Evolutionary conservation across 2,329 filamentous ascomycete species (phyloP), one percentile per base, ranked within the genome.

Genomic region (Exophiala viscosa): DNA sequence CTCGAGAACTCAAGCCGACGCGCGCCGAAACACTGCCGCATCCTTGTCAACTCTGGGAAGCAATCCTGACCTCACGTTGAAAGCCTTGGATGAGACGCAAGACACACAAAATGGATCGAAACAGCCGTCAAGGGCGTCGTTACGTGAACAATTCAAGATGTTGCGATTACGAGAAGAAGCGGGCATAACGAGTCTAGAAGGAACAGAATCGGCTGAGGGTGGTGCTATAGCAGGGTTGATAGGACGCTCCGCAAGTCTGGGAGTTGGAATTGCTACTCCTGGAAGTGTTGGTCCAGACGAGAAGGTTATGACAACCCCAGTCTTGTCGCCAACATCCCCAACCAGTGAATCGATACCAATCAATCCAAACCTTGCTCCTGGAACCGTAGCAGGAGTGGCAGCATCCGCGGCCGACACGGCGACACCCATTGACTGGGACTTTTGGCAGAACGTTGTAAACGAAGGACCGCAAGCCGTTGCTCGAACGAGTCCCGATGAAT

Each of bases 361-460:
- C 13, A 88, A 89, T 61, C 78, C 80, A 3, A 83, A 79, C 51
- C 75, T 96, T 40, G 85, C 90, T 1, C 91, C 91, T 0, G 91
- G 91, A 1, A 96, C 91, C 1, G 90, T 87, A 6, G 85, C 89
- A 9, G 91, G 92, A 5, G 83, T 91, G 38, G 85, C 85, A 18
- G 84, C 88, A 2, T 83, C 84, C 17, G 78, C 85, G 57, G 72
- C 74, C 11, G 88, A 91, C 64, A 73, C 77, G 31, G 72, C 74
- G 20, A 76, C 78, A 13, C 85, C 88, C 18, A 93, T 99, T n/a
- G 90, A 99, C 67, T 99, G 93, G 93, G 93, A 99, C 69, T 74
- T 99, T 35, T 99, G 93, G 93, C 92, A 99, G 67, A 84, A 87
- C 18, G 87, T 99, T 3, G 93, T 99, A 32, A 95, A 96, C 61